phyloP scores from a whole-genome alignment of 169 alveolate genomes.

The Miamiensis avidus region DNA sequence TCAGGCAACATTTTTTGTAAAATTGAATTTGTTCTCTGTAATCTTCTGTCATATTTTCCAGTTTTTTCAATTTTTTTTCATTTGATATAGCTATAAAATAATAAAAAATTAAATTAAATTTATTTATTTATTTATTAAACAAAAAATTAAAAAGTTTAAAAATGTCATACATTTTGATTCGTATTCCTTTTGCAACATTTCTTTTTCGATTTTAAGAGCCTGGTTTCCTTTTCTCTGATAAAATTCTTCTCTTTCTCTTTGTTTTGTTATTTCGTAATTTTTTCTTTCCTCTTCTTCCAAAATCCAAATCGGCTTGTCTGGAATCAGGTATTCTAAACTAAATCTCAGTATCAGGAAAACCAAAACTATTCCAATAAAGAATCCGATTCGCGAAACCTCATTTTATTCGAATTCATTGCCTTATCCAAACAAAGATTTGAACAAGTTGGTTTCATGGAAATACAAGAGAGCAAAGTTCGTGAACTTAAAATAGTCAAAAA shows the following conservation, averaged over 20 bases:
- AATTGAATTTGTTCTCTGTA: background rate
- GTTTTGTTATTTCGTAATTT: background rate
- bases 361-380: constrained; percentile 17
- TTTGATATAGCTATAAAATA: too few relatives aligned
- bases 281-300: constrained; percentile 30
- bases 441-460: constrained; percentile 13
- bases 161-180: background rate
- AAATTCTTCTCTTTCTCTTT: background rate
- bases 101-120: too few relatives aligned
- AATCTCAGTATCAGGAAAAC: constrained; percentile 14
- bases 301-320: constrained; percentile 50
- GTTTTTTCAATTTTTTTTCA: too few relatives aligned
- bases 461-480: constrained; percentile 34
- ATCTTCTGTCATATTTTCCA: background rate
- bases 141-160: too few relatives aligned
- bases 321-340: constrained; percentile 21
- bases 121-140: too few relatives aligned
- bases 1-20: too few relatives aligned
- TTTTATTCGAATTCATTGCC: background rate
- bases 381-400: constrained; percentile 14
- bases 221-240: background rate
- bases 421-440: constrained; percentile 10
- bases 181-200: background rate
- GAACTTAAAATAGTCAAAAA: constrained; percentile 1
- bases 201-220: background rate